phyloP scores from a whole-genome alignment of 163 green algal genomes.

The Chlamydomonas reinhardtii region DNA sequence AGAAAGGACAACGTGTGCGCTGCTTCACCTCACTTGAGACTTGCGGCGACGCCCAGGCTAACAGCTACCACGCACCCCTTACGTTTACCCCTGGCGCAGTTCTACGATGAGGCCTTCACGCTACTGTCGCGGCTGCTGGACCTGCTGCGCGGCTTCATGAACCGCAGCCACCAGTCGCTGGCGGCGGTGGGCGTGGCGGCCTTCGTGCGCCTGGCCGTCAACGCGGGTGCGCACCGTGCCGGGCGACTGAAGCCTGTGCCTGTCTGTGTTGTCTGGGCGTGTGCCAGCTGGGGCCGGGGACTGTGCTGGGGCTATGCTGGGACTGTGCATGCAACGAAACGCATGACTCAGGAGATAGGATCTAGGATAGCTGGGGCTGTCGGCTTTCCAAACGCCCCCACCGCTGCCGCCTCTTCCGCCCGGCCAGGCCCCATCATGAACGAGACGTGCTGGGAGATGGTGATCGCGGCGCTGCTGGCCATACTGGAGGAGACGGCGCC shows the following conservation, averaged over 20 bases:
- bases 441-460: conserved; percentile 59
- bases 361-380: too few relatives aligned
- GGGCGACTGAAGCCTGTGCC: too few relatives aligned
- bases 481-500: conserved; percentile 72
- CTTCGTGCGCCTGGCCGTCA: conserved; percentile 79
- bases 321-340: too few relatives aligned
- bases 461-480: conserved; percentile 58
- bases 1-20: too few relatives aligned
- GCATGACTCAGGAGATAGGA: too few relatives aligned
- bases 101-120: conserved; percentile 58
- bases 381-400: too few relatives aligned
- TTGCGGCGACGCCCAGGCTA: background rate
- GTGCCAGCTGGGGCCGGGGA: too few relatives aligned
- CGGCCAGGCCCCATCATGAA: conserved; percentile 53
- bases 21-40: too few relatives aligned
- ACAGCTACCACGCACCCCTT: too few relatives aligned
- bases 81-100: conserved; percentile 49
- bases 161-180: conserved; percentile 84
- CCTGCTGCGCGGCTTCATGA: conserved; percentile 84
- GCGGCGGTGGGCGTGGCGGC: conserved; percentile 92
- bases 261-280: too few relatives aligned
- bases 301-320: too few relatives aligned
- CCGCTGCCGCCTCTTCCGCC: too few relatives aligned
- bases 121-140: conserved; percentile 81
- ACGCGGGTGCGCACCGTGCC: conserved; percentile 42